These are phyloP conservation scores for Phytophthora quininea DNA, from an alignment of 352 stramenopile genomes.

Conservation along the genomic window DNA sequence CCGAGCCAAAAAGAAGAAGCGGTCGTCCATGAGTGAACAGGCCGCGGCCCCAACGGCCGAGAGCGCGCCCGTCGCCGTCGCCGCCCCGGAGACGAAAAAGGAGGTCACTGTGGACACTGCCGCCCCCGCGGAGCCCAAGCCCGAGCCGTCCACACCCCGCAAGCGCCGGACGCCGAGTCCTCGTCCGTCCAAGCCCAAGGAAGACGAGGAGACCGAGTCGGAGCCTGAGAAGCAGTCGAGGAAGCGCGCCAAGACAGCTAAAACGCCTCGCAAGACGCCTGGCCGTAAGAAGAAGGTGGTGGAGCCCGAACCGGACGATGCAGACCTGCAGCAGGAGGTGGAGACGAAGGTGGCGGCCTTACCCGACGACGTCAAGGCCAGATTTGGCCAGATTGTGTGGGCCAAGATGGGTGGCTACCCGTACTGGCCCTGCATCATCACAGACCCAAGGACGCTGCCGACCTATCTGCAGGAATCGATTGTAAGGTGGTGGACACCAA, in stretches of 20 bases:
- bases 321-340: slow-evolving; percentile 41
- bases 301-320: slow-evolving; percentile 10
- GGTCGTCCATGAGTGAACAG: slow-evolving; percentile 23
- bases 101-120: slow-evolving; percentile 14
- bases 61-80: background rate
- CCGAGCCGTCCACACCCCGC: slow-evolving; percentile 3
- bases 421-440: slow-evolving; percentile 83
- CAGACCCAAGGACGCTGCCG: slow-evolving; percentile 58
- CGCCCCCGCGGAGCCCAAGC: background rate
- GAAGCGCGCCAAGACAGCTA: slow-evolving; percentile 44
- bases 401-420: slow-evolving; percentile 84
- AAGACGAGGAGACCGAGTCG: slow-evolving; percentile 54
- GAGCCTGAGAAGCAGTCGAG: slow-evolving; percentile 59
- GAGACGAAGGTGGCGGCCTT: slow-evolving; percentile 55
- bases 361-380: slow-evolving; percentile 60
- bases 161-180: slow-evolving; percentile 27
- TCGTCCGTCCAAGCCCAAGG: slow-evolving; percentile 9
- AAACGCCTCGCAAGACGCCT: slow-evolving; percentile 34
- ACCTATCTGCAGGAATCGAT: slow-evolving; percentile 48
- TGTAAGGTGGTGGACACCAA: slow-evolving; percentile 72
- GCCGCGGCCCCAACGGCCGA: slow-evolving; percentile 8
- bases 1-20: slow-evolving; percentile 26
- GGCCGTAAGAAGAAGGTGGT: slow-evolving; percentile 51
- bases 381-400: slow-evolving; percentile 82
- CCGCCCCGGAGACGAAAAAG: slow-evolving; percentile 9